Evolutionary conservation across 2,329 filamentous ascomycete genomes (phyloP), one percentile per base, ranked within the genome.

Genomic region (Pseudogymnoascus sp.): DNA sequence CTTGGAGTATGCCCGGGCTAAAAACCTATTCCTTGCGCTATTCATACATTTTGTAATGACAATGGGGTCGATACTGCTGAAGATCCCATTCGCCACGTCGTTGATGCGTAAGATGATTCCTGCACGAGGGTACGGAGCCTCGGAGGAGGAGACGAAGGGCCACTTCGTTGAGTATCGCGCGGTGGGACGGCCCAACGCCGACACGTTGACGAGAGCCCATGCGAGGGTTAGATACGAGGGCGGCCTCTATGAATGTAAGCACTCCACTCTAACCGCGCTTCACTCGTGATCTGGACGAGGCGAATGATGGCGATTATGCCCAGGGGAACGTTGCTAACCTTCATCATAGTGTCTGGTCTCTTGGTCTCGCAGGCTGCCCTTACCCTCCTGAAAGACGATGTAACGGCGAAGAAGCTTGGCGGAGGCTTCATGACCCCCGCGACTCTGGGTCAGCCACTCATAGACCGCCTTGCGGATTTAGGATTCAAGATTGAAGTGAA

Each of bases 391-490:
- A 78, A 87, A 63, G 86, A 88, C 39, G 73, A 70, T 39, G 31
- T 35, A 2, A 70, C 75, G 38, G 80, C 78, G 8, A 77, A 80
- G 58, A 73, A 79, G 37, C 75, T 90, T 11, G 78, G 78, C 1
- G 89, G 89, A 16, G 89, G 89, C 2, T 76, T 91, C 23, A 83
- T 89, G 65, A 92, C 90, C 1, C 85, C 89, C 0, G 87, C 89
- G 0, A 88, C 83, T 61, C 75, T 92, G 2, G 89, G 89, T 0
- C 84, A 87, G 67, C 76, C 79, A 8, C 88, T 84, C 69, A 77
- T 91, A 64, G 83, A 91, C 69, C 79, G 86, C 12, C 69, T 90
- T 41, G 76, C 82, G 37, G 77, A 79, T 35, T 80, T 77, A 39
- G 88, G 88, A 2, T 81, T 92, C 69, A 82, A 82, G 70, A 78